phyloP scores from a whole-genome alignment of 805 yeast species.

The Kodamaea fukazawae region DNA sequence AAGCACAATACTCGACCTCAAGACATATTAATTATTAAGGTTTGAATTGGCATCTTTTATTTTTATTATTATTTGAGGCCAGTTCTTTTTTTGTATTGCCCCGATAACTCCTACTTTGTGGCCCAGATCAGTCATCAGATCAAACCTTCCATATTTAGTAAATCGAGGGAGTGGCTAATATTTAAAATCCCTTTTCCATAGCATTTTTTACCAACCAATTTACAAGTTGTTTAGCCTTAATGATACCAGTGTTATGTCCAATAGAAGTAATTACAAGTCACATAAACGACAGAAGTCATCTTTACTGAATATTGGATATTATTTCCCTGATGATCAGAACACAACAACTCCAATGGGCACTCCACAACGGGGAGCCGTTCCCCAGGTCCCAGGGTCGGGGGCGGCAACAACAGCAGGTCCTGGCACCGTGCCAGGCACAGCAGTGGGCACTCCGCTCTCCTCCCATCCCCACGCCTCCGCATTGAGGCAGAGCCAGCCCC shows the following conservation, averaged over 20 bases:
- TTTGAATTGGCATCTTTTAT: too few species aligned
- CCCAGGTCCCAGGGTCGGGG: neutral
- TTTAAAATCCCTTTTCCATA: neutral
- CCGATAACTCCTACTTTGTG: neutral
- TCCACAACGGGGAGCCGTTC: neutral
- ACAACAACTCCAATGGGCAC: slow-evolving; percentile 1
- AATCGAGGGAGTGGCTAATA: slow-evolving; percentile 3
- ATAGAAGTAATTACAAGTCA: slow-evolving; percentile 16
- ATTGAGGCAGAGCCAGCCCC: slow-evolving; percentile 4
- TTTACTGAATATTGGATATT: slow-evolving; percentile 29
- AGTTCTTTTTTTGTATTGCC: slow-evolving; percentile 3
- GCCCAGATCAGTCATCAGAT: slow-evolving; percentile 1
- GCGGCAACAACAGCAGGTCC: slow-evolving; percentile 6
- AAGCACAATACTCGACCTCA: too few species aligned
- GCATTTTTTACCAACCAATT: neutral
- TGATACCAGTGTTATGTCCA: slow-evolving; percentile 14
- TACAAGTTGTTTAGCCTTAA: slow-evolving; percentile 3
- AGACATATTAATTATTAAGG: too few species aligned
- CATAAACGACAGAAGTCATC: slow-evolving; percentile 41
- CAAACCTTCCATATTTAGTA: slow-evolving; percentile 5
- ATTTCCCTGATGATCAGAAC: slow-evolving; percentile 16
- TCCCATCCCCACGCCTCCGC: slow-evolving; percentile 7
- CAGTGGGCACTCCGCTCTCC: slow-evolving; percentile 8
- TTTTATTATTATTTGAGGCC: neutral
- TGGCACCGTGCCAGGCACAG: neutral